Evolutionary conservation across 306 rosid genomes (phyloP).

Genomic region (Rosa multiflora): DNA sequence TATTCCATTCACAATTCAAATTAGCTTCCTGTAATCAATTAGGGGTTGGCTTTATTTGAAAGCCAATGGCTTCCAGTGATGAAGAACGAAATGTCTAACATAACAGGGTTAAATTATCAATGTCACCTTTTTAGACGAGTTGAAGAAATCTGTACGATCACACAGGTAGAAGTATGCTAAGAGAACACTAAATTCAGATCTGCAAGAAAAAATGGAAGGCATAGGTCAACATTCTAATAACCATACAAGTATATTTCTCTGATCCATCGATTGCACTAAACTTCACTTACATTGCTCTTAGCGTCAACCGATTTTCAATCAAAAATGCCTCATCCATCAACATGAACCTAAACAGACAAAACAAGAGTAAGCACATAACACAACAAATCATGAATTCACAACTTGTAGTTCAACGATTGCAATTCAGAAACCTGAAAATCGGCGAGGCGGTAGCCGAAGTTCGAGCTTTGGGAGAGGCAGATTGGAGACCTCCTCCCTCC

Average conservation of each 20-base stretch:
- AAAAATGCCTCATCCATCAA: constrained; percentile 75
- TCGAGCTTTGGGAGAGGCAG: constrained; percentile 63
- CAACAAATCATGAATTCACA: constrained; percentile 31
- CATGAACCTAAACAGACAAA: constrained; percentile 57
- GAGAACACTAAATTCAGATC: constrained; percentile 82
- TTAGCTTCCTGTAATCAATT: not conserved
- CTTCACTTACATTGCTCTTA: constrained; percentile 86
- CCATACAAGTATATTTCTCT: constrained; percentile 5
- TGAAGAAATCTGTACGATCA: constrained; percentile 87
- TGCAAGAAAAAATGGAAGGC: constrained; percentile 26
- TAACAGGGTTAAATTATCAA: constrained; percentile 20
- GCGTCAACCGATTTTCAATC: constrained; percentile 81
- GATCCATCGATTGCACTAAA: constrained; percentile 2
- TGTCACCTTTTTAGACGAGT: constrained; percentile 64
- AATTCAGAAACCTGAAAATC: constrained; percentile 53
- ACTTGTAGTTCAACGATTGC: not conserved
- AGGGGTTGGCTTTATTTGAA: constrained; percentile 5
- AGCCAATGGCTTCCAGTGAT: not conserved
- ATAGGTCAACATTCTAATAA: constrained; percentile 26
- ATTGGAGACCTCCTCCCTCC: constrained; percentile 66
- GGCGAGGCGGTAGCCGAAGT: constrained; percentile 43
- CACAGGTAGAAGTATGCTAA: constrained; percentile 74
- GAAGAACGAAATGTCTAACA: constrained; percentile 8
- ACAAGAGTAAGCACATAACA: constrained; percentile 2
- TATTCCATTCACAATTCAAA: not conserved